Conservation (phyloP, 2,329 filamentous ascomycete genomes). For the Ascochyta fabae region DNA sequence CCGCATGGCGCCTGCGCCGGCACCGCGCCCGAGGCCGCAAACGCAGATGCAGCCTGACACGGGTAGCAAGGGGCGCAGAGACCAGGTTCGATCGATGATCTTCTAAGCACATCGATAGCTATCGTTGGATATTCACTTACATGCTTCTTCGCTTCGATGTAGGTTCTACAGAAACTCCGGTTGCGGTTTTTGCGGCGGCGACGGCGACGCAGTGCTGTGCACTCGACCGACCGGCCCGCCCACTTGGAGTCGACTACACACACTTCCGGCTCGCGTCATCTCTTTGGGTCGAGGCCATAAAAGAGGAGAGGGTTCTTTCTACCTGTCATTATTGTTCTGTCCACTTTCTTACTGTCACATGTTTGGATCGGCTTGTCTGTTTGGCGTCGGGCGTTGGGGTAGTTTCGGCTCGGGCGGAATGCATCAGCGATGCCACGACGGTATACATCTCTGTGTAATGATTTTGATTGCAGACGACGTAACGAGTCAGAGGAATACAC, state of each 20-base stretch:
- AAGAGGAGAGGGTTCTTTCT: background rate
- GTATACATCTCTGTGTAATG: background rate
- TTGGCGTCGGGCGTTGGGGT: slow-evolving; percentile 5
- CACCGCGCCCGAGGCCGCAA: slow-evolving; percentile 44
- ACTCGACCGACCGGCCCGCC: slow-evolving; percentile 4
- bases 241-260: background rate
- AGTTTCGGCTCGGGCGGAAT: no score
- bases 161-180: slow-evolving; percentile 34
- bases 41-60: slow-evolving; percentile 22
- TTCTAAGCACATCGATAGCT: slow-evolving; percentile 43
- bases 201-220: slow-evolving; percentile 13
- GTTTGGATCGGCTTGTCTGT: slow-evolving; percentile 13
- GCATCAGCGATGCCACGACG: slow-evolving; percentile 9
- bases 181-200: slow-evolving; percentile 26
- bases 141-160: slow-evolving; percentile 34
- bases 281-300: slow-evolving; percentile 2
- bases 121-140: slow-evolving; percentile 35
- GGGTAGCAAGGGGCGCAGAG: slow-evolving; percentile 35
- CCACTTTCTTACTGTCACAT: background rate
- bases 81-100: slow-evolving; percentile 53
- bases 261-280: background rate
- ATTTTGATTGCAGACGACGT: slow-evolving; percentile 10
- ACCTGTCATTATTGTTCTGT: slow-evolving; percentile 1
- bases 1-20: slow-evolving; percentile 33
- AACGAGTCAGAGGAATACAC: slow-evolving; percentile 8